Evolutionary conservation across 208 protist species (phyloP), one percentile per base, ranked within the genome.

Genomic region (Tritrichomonas foetus): DNA sequence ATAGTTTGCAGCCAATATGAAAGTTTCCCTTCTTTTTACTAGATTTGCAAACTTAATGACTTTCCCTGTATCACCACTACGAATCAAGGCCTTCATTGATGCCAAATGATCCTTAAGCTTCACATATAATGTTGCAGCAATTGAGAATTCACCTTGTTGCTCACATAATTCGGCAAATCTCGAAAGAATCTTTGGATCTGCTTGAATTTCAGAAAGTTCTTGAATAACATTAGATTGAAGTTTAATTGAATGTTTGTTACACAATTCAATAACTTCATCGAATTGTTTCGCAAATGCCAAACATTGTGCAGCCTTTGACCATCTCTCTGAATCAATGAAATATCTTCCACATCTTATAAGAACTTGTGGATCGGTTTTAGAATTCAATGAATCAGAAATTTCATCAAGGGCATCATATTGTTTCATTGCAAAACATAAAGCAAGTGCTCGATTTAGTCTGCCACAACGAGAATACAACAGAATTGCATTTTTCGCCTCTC

Each of bases 21-120:
- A 89, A 13, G 25, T 49, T 89, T 89, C 78, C 0, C 47, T 27
- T 16, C 16, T 89, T 89, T 36, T 53, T 0, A 57, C 3, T 57
- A 47, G 25, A n/a, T 89, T 89, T 57, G 78, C 78, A 50, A 89
- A 89, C 39, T 89, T 89, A 2, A 89, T n/a, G 39, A 89, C 78
- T 89, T 89, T 89, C 0, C 33, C 5, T 16, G 78, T 89, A 57
- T 89, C 78, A 39, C 78, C 78, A 57, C n/a, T 27, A 27, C 78
- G 0, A 1, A 57, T 57, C 14, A 89, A 50, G 20, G 14, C 41
- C 44, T 89, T 89, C 14, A 89, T 57, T 39, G 78, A 27, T 33
- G 47, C 16, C 2, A 89, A n/a, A 57, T 61, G 30, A 57, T 89
- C 78, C 16, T 57, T 53, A 1, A 89, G 16, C 27, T 89, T 89